Base-by-base conservation (phyloP, 2,329 filamentous ascomycete species). In the Fusarium longipes region DNA sequence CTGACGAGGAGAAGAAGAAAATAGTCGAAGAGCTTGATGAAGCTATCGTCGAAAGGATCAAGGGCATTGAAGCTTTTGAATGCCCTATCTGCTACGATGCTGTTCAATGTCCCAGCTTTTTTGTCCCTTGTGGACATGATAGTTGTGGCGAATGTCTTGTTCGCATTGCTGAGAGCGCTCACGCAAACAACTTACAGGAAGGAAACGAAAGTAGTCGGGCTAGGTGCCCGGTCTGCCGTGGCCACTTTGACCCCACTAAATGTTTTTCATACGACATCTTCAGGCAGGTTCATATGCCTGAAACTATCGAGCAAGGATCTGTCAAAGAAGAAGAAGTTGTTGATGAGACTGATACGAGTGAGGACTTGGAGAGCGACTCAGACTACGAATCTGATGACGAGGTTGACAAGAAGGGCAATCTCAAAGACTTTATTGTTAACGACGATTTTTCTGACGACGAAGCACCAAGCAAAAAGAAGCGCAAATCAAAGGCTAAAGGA, bases 41-140 rank as follows among this genome's bases (percentile, higher is more conserved):
- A 1, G 81, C 86, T 17, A 91, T 93, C 14, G 83, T 96, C 18
- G 74, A 81, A n/a, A 87, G 92, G 8, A 84, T 96, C 74, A 91
- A 82, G 68, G 75, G 73, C 2, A 75, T 77, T 1, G 82, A 88
- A 2, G 85, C 82, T 3, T 92, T 95, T 48, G 90, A 94, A 74
- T 97, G 93, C 73, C 92, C 92, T 0, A 89, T 96, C 20, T 97
- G 93, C 76, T 89, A 91, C 59, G 93, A 97, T 72, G 88, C 83
- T 4, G 87, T 90, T 8, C 83, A 86, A 15, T 93, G 94, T 64
- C 91, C 92, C 0, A 86, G 86, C 5, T 92, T 97, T 65, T 90
- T 94, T 76, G 83, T 93, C 50, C 93, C 93, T 2, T 97, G 93
- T 73, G 93, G 93, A 3, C 93, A 97, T 73, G 87, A 90, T 61